Evolutionary conservation across 257 asterid species (phyloP), one percentile per base, ranked within the genome.

Genomic region (Plectranthus barbatus): DNA sequence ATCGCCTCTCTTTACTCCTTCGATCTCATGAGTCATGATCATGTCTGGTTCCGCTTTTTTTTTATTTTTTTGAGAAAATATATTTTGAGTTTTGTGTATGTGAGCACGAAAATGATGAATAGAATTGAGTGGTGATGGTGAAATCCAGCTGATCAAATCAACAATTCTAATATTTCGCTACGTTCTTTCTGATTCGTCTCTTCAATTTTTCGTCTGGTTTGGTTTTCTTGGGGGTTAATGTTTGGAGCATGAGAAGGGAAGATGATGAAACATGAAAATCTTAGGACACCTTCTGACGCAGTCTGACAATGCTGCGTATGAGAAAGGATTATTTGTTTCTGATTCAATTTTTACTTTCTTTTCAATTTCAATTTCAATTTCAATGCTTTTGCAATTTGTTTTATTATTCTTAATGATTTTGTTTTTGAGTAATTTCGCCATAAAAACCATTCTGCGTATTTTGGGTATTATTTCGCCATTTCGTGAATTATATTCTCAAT

Each of bases 181-280:
- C 74, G 81, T 76, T 76, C 81, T 76, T 76, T 76, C 81, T 76
- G 81, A 76, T 71, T 76, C 74, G 2, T 51, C 49, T 18, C 18
- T 45, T 8, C 12, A 1, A 13, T 18, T 52, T 42, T n/a, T 20
- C 1, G 0, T 34, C 3, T 1, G n/a, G n/a, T 14, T 1, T 1
- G 5, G 15, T 40, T 33, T n/a, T 34, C 14, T 10, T 20, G 53
- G 3, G 12, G 7, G 26, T 41, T 13, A 31, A 20, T 66, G 13
- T 49, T 10, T 6, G 36, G 34, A 18, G 8, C 17, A 1, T 52
- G 1, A n/a, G 10, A 41, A 7, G 0, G 4, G 58, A 54, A 64
- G 39, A 48, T 66, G 67, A 73, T 67, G 71, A 73, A 48, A 61
- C 59, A 44, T 54, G 49, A 50, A 42, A 42, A 62, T 74, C 72